A percentile compares a stretch with the other conserved stretches of the same genome.
Evolutionary conservation across 23 red algal species (phyloP).

Genomic region (Gracilaria vermiculophylla): DNA sequence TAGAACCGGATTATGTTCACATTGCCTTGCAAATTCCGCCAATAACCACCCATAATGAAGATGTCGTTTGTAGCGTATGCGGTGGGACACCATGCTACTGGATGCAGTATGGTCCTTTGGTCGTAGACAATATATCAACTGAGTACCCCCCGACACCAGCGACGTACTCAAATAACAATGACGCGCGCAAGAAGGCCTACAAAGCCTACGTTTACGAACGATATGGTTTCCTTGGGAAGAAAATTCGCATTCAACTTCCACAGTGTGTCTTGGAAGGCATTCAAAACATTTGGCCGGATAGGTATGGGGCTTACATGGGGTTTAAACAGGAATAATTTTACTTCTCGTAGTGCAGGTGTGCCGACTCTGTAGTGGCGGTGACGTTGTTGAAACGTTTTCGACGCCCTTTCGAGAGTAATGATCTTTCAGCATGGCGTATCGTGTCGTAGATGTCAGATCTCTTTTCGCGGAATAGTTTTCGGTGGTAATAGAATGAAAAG

Average conservation of each 20-base stretch:
- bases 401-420: not conserved
- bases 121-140: not conserved
- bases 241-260: not conserved
- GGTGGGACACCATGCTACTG: slow-evolving; percentile 14
- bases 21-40: not conserved
- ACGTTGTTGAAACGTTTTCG: not conserved
- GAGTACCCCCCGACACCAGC: not conserved
- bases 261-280: not conserved
- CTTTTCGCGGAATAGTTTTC: not conserved
- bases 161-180: not conserved
- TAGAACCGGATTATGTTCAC: too few relatives aligned
- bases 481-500: not conserved
- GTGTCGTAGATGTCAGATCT: not conserved
- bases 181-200: not conserved
- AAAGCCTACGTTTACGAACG: slow-evolving; percentile 3
- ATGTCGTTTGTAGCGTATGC: not conserved
- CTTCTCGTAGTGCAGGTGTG: not conserved
- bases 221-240: not conserved
- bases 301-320: not conserved
- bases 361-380: not conserved
- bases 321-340: not conserved
- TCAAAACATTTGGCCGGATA: not conserved
- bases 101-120: not conserved
- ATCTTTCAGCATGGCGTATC: not conserved
- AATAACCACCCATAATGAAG: not conserved